These are phyloP conservation scores for Closterium sp. DNA, from an alignment of 139 green algal species.

Conservation along the genomic window DNA sequence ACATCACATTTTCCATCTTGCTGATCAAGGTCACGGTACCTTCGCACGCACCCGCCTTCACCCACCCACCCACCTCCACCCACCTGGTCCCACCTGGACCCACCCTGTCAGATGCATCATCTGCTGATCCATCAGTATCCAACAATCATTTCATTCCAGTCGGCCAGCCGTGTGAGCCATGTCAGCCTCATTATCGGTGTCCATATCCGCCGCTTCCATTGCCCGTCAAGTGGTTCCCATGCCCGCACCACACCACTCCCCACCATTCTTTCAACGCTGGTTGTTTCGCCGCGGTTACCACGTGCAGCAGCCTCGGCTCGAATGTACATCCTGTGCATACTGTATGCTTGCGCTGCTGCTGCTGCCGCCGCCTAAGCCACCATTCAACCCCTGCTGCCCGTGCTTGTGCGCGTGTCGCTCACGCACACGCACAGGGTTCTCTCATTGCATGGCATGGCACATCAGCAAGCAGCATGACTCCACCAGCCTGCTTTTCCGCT, in stretches of 20 bases:
- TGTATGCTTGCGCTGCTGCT: not conserved
- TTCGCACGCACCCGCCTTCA: not conserved
- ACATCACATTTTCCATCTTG: no score
- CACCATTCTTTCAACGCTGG: no score
- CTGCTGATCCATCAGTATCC: no score
- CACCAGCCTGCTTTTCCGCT: not conserved
- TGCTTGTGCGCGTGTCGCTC: not conserved
- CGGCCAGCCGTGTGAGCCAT: no score
- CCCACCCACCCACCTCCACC: not conserved
- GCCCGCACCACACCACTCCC: no score
- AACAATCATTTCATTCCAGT: no score
- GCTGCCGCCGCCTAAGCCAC: not conserved
- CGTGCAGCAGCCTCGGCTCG: not conserved
- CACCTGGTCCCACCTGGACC: no score
- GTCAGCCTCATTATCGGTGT: not conserved
- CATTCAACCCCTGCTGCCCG: not conserved
- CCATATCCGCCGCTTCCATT: not conserved
- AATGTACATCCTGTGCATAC: not conserved
- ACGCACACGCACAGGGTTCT: not conserved
- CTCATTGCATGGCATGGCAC: not conserved
- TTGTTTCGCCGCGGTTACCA: not conserved
- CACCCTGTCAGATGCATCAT: not conserved
- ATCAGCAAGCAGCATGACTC: not conserved
- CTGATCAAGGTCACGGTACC: no score
- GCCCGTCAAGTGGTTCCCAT: not conserved